phyloP scores from a whole-genome alignment of 768 basidiomycete species.

The Erythrobasidium yunnanense region DNA sequence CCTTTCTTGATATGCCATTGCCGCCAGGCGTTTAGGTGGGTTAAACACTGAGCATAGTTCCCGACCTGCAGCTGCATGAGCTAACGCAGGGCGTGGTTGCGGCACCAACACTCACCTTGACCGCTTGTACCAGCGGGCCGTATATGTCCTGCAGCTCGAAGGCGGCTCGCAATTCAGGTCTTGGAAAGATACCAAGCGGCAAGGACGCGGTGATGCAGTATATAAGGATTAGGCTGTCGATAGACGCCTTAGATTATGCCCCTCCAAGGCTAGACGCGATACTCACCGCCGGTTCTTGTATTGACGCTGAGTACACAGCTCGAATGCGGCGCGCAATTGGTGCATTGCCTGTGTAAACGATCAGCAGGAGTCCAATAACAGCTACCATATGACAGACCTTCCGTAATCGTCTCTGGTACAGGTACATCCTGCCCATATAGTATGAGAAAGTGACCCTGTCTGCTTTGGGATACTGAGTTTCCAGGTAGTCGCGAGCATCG shows the following conservation, averaged over 20 bases:
- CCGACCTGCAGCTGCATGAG: constrained; percentile 27
- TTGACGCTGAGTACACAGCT: constrained; percentile 9
- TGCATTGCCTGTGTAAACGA: constrained; percentile 8
- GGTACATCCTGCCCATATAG: constrained; percentile 34
- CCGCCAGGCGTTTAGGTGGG: constrained; percentile 16
- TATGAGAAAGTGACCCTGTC: constrained; percentile 34
- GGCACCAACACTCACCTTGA: constrained; percentile 23
- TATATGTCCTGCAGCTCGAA: constrained; percentile 31
- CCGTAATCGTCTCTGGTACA: constrained; percentile 35
- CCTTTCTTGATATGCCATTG: constrained; percentile 29
- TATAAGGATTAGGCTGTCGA: constrained; percentile 33
- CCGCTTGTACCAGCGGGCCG: constrained; percentile 7
- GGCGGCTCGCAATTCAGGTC: constrained; percentile 11
- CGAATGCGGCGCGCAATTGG: constrained; percentile 31
- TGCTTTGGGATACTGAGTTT: constrained; percentile 27
- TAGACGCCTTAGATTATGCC: not conserved
- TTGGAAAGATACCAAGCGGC: constrained; percentile 34
- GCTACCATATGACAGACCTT: constrained; percentile 17
- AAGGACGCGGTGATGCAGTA: constrained; percentile 33
- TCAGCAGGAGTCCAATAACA: not conserved
- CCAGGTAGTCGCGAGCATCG: constrained; percentile 26
- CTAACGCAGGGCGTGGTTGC: not conserved
- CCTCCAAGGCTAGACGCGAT: too few relatives aligned
- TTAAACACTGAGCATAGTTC: constrained; percentile 21
- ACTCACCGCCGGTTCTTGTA: constrained; percentile 32